Percentiles rank a stretch among this genome's conserved stretches.
Conservation (phyloP, 306 rosid species). For the Medicago ruthenica region DNA sequence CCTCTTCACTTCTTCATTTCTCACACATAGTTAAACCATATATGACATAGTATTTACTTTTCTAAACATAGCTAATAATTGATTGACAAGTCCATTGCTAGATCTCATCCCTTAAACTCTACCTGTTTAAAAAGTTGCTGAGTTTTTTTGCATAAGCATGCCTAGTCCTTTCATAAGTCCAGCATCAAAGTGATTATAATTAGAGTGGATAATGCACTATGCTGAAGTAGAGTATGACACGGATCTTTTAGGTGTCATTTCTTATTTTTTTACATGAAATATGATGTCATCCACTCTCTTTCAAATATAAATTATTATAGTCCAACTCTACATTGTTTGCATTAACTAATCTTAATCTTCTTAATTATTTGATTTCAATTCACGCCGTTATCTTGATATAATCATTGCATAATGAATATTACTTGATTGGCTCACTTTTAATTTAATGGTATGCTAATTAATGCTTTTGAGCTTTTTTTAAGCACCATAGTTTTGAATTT, state of each 20-base stretch:
- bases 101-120: constrained; percentile 7
- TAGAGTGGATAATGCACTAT: constrained; percentile 55
- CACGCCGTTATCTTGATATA: constrained; percentile 27
- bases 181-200: constrained; percentile 38
- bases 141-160: background rate
- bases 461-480: constrained; percentile 40
- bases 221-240: constrained; percentile 52
- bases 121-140: constrained; percentile 39
- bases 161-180: constrained; percentile 29
- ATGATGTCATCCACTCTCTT: constrained; percentile 45
- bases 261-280: constrained; percentile 45
- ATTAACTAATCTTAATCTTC: constrained; percentile 43
- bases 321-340: constrained; percentile 27
- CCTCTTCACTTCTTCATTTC: constrained; percentile 13
- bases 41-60: background rate
- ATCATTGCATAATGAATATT: constrained; percentile 44
- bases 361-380: constrained; percentile 14
- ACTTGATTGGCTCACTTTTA: constrained; percentile 44
- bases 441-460: constrained; percentile 35
- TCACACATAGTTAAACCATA: constrained; percentile 12
- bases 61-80: constrained; percentile 26
- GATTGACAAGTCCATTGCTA: constrained; percentile 30
- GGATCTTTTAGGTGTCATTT: constrained; percentile 47
- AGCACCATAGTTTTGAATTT: constrained; percentile 39
- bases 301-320: constrained; percentile 37